A percentile compares a stretch with the other conserved stretches of the same genome.
Conservation (phyloP, 2,329 filamentous ascomycete genomes). For the Xylaria digitata region DNA sequence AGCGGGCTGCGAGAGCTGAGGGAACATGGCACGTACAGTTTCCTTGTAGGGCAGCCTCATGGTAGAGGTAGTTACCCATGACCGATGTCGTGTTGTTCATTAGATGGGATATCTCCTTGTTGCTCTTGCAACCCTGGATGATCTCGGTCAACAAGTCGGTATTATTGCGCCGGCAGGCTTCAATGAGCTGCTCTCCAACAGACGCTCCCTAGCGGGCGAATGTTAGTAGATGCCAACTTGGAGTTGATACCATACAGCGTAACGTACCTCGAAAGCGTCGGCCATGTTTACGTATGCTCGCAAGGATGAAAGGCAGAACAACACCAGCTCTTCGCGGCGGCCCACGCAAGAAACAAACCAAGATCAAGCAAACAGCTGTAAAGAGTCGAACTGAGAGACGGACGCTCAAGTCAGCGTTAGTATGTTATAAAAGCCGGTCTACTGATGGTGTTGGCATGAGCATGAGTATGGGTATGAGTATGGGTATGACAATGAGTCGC, state of each 20-base stretch:
- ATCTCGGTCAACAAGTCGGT: slow-evolving; percentile 83
- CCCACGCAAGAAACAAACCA: slow-evolving; percentile 6
- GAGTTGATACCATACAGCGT: background rate
- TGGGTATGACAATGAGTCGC: no score
- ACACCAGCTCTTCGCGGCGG: background rate
- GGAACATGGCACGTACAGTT: slow-evolving; percentile 72
- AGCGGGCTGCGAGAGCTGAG: background rate
- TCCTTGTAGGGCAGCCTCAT: slow-evolving; percentile 86
- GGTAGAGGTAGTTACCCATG: slow-evolving; percentile 88
- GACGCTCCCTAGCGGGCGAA: slow-evolving; percentile 76
- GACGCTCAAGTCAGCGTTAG: background rate
- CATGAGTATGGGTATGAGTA: no score
- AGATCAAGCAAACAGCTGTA: background rate
- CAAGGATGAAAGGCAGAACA: background rate
- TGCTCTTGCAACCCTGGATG: slow-evolving; percentile 69
- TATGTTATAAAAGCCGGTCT: background rate
- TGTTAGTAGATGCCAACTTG: slow-evolving; percentile 26
- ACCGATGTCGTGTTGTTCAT: slow-evolving; percentile 89
- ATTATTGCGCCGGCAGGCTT: slow-evolving; percentile 94
- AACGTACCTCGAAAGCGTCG: slow-evolving; percentile 51
- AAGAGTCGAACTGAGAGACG: background rate
- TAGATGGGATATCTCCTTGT: slow-evolving; percentile 76
- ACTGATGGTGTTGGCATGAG: background rate
- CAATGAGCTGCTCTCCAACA: slow-evolving; percentile 85
- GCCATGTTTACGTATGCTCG: slow-evolving; percentile 40